phyloP scores from a whole-genome alignment of 164 flowering plant species.

The Nymphaea thermarum region DNA sequence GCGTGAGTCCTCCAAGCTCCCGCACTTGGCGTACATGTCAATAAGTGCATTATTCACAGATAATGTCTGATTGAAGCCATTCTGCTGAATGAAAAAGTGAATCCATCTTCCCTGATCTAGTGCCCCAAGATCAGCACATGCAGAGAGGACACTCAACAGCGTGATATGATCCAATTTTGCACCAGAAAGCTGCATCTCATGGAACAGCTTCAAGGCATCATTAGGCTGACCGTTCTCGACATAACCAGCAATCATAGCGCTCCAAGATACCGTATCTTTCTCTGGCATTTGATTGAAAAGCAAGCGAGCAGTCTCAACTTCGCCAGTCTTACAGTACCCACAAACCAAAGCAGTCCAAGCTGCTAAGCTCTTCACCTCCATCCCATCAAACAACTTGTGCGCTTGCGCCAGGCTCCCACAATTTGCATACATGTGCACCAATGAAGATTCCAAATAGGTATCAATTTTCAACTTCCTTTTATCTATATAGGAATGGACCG shows the following conservation, averaged over 20 bases:
- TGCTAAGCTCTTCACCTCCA: slow-evolving; percentile 28
- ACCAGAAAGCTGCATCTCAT: slow-evolving; percentile 33
- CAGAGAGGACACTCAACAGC: slow-evolving; percentile 70
- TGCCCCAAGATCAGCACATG: slow-evolving; percentile 67
- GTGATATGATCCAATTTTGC: slow-evolving; percentile 57
- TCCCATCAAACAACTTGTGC: slow-evolving; percentile 26
- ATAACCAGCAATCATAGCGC: slow-evolving; percentile 72
- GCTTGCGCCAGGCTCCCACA: slow-evolving; percentile 62
- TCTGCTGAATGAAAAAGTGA: slow-evolving; percentile 29
- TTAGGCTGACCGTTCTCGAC: slow-evolving; percentile 58
- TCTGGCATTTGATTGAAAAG: slow-evolving; percentile 45
- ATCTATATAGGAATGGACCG: slow-evolving; percentile 28
- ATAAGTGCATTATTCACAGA: slow-evolving; percentile 61
- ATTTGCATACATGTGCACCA: slow-evolving; percentile 54
- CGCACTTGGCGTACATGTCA: slow-evolving; percentile 88
- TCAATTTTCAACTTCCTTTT: slow-evolving; percentile 10
- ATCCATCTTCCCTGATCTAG: slow-evolving; percentile 47
- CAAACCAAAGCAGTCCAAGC: slow-evolving; percentile 57
- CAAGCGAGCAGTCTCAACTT: slow-evolving; percentile 43
- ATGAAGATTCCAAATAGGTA: slow-evolving; percentile 38
- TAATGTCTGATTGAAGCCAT: slow-evolving; percentile 37
- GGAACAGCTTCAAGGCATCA: slow-evolving; percentile 45
- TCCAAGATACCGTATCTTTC: slow-evolving; percentile 79
- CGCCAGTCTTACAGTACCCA: slow-evolving; percentile 43
- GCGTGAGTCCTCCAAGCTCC: slow-evolving; percentile 43